phyloP scores from a whole-genome alignment of 2,329 filamentous ascomycete species.

The Aspergillus ustus region DNA sequence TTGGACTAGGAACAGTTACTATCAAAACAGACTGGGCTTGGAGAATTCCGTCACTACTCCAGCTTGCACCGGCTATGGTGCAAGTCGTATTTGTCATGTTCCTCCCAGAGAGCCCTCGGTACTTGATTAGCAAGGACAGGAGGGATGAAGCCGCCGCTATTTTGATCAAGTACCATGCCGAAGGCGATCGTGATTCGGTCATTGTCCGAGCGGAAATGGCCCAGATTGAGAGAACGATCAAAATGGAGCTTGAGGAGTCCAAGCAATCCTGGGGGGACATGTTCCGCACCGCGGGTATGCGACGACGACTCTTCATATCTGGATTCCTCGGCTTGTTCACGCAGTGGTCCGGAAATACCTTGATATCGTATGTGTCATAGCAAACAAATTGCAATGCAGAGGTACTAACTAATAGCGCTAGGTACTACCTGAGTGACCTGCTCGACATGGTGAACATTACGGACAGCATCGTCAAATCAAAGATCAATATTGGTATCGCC shows the following conservation, averaged over 20 bases:
- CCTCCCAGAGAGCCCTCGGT: constrained; percentile 34
- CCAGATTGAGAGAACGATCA: constrained; percentile 63
- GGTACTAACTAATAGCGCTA: constrained; percentile 11
- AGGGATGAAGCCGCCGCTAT: constrained; percentile 34
- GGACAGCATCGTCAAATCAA: constrained; percentile 39
- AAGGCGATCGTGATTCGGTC: constrained; percentile 55
- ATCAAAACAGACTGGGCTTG: constrained; percentile 49
- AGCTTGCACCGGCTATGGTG: constrained; percentile 39
- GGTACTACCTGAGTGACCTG: constrained; percentile 33
- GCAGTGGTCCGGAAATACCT: constrained; percentile 48
- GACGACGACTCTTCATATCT: constrained; percentile 36
- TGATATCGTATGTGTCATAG: constrained; percentile 30
- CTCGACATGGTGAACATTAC: constrained; percentile 48
- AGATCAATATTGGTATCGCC: constrained; percentile 44
- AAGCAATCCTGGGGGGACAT: constrained; percentile 35
- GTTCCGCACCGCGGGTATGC: constrained; percentile 36
- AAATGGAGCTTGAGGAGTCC: constrained; percentile 55
- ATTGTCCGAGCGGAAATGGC: constrained; percentile 64
- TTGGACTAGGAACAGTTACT: constrained; percentile 35
- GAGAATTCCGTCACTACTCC: constrained; percentile 54
- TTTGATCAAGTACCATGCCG: constrained; percentile 54
- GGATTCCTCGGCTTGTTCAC: constrained; percentile 41
- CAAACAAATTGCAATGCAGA: constrained; percentile 22
- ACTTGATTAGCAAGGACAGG: constrained; percentile 33
- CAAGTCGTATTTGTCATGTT: constrained; percentile 34